phyloP scores from a whole-genome alignment of 306 rosid species.

The Oxytropis ochrocephala region DNA sequence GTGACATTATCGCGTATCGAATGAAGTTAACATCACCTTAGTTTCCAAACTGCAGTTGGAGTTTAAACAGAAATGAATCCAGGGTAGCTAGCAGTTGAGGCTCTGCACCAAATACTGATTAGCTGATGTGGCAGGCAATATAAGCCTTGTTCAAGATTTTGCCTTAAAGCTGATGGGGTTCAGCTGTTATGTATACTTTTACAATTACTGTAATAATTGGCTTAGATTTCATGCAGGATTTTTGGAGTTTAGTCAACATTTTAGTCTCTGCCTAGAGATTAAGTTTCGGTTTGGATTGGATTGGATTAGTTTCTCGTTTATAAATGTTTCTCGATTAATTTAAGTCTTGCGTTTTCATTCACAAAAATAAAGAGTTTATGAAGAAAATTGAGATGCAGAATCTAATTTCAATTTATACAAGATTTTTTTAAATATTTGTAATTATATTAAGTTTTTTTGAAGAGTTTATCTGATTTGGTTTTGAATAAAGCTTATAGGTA shows the following conservation, averaged over 20 bases:
- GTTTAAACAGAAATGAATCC: not conserved
- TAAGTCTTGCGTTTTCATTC: not conserved
- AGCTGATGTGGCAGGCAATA: not conserved
- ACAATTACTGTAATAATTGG: not conserved
- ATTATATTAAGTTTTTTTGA: not conserved
- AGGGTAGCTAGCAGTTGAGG: conserved; percentile 6
- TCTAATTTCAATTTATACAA: not conserved
- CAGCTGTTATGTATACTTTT: conserved; percentile 12
- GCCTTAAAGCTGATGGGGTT: not conserved
- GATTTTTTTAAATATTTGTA: not conserved
- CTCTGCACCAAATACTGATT: not conserved
- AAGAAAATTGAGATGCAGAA: not conserved
- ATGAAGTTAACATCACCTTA: conserved; percentile 7
- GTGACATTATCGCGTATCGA: not conserved
- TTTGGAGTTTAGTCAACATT: not conserved
- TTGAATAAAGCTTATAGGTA: too few relatives aligned
- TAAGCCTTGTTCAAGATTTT: not conserved
- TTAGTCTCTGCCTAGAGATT: not conserved
- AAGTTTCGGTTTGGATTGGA: not conserved
- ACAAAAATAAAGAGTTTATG: not conserved
- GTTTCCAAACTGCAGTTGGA: conserved; percentile 14
- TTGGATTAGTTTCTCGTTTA: not conserved
- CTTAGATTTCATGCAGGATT: not conserved
- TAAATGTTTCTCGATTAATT: not conserved
- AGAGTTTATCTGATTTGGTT: not conserved